Evolutionary conservation across 441 rosid species (phyloP).

Genomic region (Adansonia grandidieri): DNA sequence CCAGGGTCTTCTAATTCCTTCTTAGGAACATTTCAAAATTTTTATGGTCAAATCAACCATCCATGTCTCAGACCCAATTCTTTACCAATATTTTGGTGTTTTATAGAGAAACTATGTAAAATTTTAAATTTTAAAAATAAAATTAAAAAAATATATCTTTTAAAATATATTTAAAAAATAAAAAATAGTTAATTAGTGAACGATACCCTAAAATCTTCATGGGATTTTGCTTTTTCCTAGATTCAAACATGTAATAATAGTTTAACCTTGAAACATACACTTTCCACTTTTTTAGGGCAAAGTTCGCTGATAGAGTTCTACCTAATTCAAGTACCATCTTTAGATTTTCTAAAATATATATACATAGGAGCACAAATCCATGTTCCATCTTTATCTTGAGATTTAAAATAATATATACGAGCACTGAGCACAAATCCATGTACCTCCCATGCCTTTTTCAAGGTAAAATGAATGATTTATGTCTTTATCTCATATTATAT

Average conservation of each 20-base stretch:
- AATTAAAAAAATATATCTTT: no score
- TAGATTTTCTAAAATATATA: neutral
- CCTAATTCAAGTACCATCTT: conserved; percentile 30
- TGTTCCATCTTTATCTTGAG: no score
- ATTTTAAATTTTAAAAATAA: no score
- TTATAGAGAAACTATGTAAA: no score
- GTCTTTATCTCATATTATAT: no score
- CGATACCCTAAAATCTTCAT: conserved; percentile 23
- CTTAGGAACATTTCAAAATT: neutral
- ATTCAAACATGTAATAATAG: conserved; percentile 28
- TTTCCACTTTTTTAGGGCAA: conserved; percentile 2
- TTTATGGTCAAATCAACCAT: neutral
- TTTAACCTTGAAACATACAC: conserved; percentile 25
- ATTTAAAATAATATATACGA: no score
- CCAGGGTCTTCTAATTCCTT: neutral
- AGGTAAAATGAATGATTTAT: no score
- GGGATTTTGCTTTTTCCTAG: conserved; percentile 34
- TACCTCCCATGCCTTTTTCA: conserved; percentile 11
- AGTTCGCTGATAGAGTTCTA: conserved; percentile 30
- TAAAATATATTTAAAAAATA: no score
- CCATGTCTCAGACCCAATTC: neutral
- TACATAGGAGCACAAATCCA: conserved; percentile 32
- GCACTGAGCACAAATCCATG: no score
- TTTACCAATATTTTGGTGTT: neutral
- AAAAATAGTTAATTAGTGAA: no score